Evolutionary conservation across 768 basidiomycete species (phyloP).

Genomic region (Mycena polygramma): DNA sequence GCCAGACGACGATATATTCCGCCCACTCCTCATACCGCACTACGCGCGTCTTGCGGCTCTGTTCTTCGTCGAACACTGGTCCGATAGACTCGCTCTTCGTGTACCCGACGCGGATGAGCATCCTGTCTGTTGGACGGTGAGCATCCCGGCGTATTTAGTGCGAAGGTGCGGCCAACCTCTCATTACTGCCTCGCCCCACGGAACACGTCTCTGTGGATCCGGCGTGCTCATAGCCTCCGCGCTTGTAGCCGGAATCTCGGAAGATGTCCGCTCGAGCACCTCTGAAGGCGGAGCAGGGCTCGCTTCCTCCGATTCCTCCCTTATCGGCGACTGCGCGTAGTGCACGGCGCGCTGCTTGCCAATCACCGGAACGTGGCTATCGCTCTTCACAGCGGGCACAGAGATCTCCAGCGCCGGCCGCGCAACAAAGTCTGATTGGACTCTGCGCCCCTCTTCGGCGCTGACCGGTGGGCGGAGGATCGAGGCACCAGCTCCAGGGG

Average conservation of each 20-base stretch:
- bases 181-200: constrained; percentile 71
- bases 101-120: constrained; percentile 85
- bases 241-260: constrained; percentile 71
- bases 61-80: constrained; percentile 71
- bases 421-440: constrained; percentile 27
- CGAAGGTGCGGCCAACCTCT: constrained; percentile 67
- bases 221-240: constrained; percentile 65
- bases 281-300: constrained; percentile 67
- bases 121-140: constrained; percentile 75
- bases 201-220: constrained; percentile 36
- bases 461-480: constrained; percentile 21
- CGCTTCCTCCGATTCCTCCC: constrained; percentile 23
- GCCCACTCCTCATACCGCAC: constrained; percentile 76
- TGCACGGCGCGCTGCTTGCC: constrained; percentile 53
- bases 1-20: constrained; percentile 91
- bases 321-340: constrained; percentile 48
- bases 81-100: constrained; percentile 66
- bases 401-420: constrained; percentile 23
- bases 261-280: constrained; percentile 75
- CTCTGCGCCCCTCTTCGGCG: constrained; percentile 13
- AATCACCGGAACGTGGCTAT: constrained; percentile 27
- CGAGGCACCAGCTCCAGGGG: constrained; percentile 5
- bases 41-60: constrained; percentile 73
- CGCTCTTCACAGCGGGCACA: constrained; percentile 28
- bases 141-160: constrained; percentile 18